Base-by-base conservation (phyloP, 371 early-diverging fungal genomes). In the Smittium culicis region DNA sequence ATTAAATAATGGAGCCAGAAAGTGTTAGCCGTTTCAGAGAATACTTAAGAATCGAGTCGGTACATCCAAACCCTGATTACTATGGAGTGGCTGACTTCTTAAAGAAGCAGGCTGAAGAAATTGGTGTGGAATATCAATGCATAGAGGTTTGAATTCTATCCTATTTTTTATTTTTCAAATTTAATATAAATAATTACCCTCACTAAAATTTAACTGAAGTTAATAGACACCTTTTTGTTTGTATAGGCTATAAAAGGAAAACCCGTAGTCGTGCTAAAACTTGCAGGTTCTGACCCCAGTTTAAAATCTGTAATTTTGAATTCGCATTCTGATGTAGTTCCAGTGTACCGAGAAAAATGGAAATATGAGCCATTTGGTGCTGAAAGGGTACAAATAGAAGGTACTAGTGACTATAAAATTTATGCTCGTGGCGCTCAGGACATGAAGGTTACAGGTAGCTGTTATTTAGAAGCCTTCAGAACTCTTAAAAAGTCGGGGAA, bases 271-370 rank as follows among this genome's bases (percentile, higher is more conserved):
- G 77, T 91, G 54, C 69, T 90, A 71, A 88, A 85, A 30, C 82
- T 82, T 79, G 67, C 66, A n/a, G 89, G 88, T 16, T 67, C 68
- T 1, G 76, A 83, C 45, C 83, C 88, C 16, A 45, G 55, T 16
- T 68, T 81, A 65, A 79, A 82, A 45, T 68, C 84, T 45, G 67
- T 91, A 54, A 66, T 88, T 55, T 83, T 90, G 67, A 89, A 88
- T 83, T 85, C 86, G 60, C 92, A 91, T 76, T 85, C 84, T 16
- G 92, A 91, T 71, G 92, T 91, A 0, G 92, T 91, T 32, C 91
- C 92, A 14, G 91, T 90, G 67, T 86, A 83, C 64, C 28, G 34
- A 25, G 67, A 66, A 34, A 83, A 84, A 32, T 91, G 92, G 92
- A 81, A 73, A 8, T 77, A 83, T 65, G 82, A 81, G 54, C 89